Percentiles rank a stretch among this genome's conserved stretches.
phyloP scores from a whole-genome alignment of 306 rosid genomes.

The Sechiopsis laciniata region DNA sequence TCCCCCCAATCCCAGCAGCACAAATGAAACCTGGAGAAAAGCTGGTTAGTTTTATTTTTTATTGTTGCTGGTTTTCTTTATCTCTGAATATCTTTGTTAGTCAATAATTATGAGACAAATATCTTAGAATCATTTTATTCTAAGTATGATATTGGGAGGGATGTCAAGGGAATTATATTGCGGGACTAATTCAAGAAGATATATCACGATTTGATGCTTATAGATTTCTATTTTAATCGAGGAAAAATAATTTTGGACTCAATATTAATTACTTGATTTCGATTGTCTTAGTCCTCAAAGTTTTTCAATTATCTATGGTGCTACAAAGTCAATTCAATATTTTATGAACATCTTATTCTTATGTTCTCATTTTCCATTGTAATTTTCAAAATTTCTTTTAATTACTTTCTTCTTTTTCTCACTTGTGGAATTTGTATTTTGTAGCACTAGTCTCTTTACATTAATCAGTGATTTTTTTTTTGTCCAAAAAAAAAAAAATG shows the following conservation, averaged over 20 bases:
- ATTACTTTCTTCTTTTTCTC: too few relatives aligned
- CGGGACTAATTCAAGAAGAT: background rate
- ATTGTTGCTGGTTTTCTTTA: background rate
- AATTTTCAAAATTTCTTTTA: too few relatives aligned
- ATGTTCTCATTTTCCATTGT: too few relatives aligned
- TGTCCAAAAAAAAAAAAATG: background rate
- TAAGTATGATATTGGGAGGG: background rate
- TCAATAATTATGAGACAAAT: background rate
- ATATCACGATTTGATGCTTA: background rate
- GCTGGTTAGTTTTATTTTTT: conserved; percentile 47
- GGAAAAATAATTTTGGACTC: background rate
- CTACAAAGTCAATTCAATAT: too few relatives aligned
- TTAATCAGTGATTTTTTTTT: too few relatives aligned
- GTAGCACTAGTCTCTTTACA: too few relatives aligned
- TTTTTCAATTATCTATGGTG: background rate
- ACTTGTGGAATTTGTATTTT: too few relatives aligned
- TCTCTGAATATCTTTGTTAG: background rate
- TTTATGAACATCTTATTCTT: too few relatives aligned
- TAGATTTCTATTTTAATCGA: background rate
- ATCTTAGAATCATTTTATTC: background rate
- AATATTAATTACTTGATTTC: background rate
- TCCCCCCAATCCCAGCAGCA: conserved; percentile 78
- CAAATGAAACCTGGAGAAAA: conserved; percentile 95
- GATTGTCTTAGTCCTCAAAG: background rate
- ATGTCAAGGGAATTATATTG: background rate